Conservation (phyloP, 2,329 filamentous ascomycete species). For the Apiospora kogelbergensis region DNA sequence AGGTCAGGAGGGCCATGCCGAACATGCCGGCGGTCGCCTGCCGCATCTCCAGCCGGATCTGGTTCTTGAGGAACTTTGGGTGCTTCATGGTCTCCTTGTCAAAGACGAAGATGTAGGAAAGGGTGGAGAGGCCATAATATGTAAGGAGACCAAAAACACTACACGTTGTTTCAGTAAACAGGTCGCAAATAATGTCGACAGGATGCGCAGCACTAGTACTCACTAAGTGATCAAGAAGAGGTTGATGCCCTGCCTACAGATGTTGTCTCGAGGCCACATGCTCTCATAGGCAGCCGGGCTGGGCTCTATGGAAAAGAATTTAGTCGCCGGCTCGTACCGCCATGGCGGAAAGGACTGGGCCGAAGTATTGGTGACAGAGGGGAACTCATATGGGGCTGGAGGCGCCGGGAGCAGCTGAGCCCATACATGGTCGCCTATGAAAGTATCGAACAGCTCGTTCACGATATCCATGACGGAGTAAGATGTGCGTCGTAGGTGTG, state of each 20-base stretch:
- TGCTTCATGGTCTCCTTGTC: conserved; percentile 87
- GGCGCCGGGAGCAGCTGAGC: conserved; percentile 66
- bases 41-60: conserved; percentile 80
- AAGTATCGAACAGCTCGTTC: conserved; percentile 81
- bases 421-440: conserved; percentile 77
- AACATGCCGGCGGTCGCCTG: conserved; percentile 79
- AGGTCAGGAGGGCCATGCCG: conserved; percentile 78
- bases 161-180: not conserved
- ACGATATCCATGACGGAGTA: conserved; percentile 77
- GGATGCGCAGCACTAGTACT: conserved; percentile 25
- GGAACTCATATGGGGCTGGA: conserved; percentile 51
- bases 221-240: conserved; percentile 88
- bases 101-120: conserved; percentile 88
- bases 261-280: conserved; percentile 73
- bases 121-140: conserved; percentile 80
- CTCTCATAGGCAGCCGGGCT: conserved; percentile 78
- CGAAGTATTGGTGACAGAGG: conserved; percentile 54
- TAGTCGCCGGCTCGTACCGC: conserved; percentile 71
- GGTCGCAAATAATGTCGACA: not conserved
- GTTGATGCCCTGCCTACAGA: conserved; percentile 70
- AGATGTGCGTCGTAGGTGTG: not conserved
- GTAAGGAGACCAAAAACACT: conserved; percentile 84
- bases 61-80: conserved; percentile 93
- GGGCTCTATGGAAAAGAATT: conserved; percentile 69
- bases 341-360: conserved; percentile 57